Evolutionary conservation across 2,329 filamentous ascomycete species (phyloP).

Genomic region (Fusarium sp.): DNA sequence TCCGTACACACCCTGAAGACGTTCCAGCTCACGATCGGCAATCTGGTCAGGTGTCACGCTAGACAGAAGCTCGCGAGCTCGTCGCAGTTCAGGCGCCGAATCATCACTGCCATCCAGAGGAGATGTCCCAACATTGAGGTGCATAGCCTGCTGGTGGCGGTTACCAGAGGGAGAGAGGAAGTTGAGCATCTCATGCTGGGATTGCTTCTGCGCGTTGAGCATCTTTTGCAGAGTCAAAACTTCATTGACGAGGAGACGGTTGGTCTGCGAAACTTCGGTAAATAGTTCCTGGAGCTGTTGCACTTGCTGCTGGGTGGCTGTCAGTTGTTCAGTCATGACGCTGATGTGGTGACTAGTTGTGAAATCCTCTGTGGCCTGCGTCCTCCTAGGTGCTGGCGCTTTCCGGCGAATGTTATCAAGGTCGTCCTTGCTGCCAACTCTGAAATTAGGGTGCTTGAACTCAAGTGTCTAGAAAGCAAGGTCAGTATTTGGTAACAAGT

Average conservation of each 20-base stretch:
- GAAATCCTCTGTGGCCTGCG: slow-evolving; percentile 76
- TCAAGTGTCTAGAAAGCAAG: slow-evolving; percentile 69
- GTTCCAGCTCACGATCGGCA: slow-evolving; percentile 69
- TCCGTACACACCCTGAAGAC: slow-evolving; percentile 68
- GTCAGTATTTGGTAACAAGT: slow-evolving; percentile 22
- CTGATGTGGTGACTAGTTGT: slow-evolving; percentile 90
- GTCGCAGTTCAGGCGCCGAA: slow-evolving; percentile 66
- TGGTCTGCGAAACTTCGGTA: slow-evolving; percentile 78
- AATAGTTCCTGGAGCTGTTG: slow-evolving; percentile 89
- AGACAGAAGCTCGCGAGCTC: slow-evolving; percentile 70
- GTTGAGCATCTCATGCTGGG: slow-evolving; percentile 70
- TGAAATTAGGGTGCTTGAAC: slow-evolving; percentile 97
- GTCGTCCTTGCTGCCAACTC: slow-evolving; percentile 94
- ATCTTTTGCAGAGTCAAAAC: slow-evolving; percentile 73
- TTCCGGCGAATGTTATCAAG: slow-evolving; percentile 97
- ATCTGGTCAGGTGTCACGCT: slow-evolving; percentile 67
- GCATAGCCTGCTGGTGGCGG: slow-evolving; percentile 54
- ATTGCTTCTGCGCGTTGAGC: slow-evolving; percentile 70
- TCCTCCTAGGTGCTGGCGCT: slow-evolving; percentile 90
- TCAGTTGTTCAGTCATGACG: slow-evolving; percentile 87
- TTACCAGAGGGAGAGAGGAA: slow-evolving; percentile 64
- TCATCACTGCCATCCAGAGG: slow-evolving; percentile 62
- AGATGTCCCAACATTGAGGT: slow-evolving; percentile 56
- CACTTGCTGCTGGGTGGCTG: slow-evolving; percentile 93
- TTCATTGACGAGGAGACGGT: slow-evolving; percentile 74